phyloP scores from a whole-genome alignment of 2,329 filamentous ascomycete genomes.

The Colletotrichum cordylinicola region DNA sequence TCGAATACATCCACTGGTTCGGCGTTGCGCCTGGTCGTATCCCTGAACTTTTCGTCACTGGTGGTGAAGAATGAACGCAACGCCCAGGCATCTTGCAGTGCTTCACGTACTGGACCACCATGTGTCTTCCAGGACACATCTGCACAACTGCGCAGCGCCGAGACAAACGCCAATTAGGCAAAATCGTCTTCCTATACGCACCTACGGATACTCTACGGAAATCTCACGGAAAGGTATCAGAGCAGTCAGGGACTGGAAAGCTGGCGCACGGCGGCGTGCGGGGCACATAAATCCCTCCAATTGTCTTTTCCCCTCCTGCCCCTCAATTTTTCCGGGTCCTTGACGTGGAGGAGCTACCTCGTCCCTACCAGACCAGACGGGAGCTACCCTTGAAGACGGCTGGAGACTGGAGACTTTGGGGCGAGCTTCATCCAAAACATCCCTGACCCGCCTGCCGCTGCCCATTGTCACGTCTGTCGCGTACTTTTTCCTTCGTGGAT shows the following conservation, averaged over 20 bases:
- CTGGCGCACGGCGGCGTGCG: constrained; percentile 16
- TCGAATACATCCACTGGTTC: background rate
- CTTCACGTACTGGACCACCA: background rate
- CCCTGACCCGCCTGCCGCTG: background rate
- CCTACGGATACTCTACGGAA: background rate
- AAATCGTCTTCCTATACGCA: background rate
- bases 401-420: background rate
- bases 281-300: constrained; percentile 26
- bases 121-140: background rate
- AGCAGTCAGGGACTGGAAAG: constrained; percentile 1
- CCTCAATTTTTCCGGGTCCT: constrained; percentile 42
- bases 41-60: background rate
- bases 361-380: background rate
- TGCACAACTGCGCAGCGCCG: background rate
- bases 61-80: background rate
- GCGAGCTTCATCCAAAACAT: constrained; percentile 16
- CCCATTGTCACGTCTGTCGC: background rate
- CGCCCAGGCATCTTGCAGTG: background rate
- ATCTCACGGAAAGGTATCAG: background rate
- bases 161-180: background rate
- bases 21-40: background rate
- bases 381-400: background rate
- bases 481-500: background rate
- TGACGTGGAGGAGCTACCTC: background rate
- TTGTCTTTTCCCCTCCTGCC: constrained; percentile 30